Evolutionary conservation across 331 rosid species (phyloP).

Genomic region (Quercus lobata): DNA sequence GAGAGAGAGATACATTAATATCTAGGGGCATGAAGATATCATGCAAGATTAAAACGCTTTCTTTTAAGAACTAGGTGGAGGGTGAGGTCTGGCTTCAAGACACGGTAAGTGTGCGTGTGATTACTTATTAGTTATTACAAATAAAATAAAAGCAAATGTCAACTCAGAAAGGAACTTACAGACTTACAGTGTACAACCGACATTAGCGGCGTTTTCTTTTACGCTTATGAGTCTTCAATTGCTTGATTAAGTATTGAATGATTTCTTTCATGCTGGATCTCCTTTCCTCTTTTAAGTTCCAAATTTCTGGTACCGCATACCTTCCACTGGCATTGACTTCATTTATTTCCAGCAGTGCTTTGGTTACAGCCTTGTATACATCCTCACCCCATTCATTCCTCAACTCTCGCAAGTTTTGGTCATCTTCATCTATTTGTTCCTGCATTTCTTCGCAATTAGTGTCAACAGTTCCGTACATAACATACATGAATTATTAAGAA

Average conservation of each 20-base stretch:
- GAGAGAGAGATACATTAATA: no score
- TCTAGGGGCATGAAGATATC: no score
- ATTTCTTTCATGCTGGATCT: constrained; percentile 36
- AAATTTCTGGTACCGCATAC: constrained; percentile 28
- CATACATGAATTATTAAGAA: no score
- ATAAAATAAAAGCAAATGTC: no score
- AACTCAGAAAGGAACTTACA: no score
- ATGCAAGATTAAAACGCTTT: no score
- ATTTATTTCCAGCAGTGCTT: constrained; percentile 36
- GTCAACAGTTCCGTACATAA: no score
- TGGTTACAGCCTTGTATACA: constrained; percentile 29
- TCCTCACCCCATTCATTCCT: constrained; percentile 23
- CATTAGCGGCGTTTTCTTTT: constrained; percentile 19
- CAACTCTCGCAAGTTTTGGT: constrained; percentile 22
- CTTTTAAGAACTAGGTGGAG: no score
- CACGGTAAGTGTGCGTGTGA: no score
- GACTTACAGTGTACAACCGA: background rate
- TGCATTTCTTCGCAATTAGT: constrained; percentile 15
- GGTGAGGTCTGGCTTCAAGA: no score
- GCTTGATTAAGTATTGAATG: constrained; percentile 23
- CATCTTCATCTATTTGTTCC: constrained; percentile 34
- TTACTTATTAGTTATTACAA: no score
- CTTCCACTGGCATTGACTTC: constrained; percentile 41
- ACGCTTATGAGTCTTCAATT: constrained; percentile 27
- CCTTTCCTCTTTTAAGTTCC: constrained; percentile 33